Evolutionary conservation across 31 red algal genomes (phyloP), one percentile per base, ranked within the genome.

Genomic region (Bonnemaisonia californica): DNA sequence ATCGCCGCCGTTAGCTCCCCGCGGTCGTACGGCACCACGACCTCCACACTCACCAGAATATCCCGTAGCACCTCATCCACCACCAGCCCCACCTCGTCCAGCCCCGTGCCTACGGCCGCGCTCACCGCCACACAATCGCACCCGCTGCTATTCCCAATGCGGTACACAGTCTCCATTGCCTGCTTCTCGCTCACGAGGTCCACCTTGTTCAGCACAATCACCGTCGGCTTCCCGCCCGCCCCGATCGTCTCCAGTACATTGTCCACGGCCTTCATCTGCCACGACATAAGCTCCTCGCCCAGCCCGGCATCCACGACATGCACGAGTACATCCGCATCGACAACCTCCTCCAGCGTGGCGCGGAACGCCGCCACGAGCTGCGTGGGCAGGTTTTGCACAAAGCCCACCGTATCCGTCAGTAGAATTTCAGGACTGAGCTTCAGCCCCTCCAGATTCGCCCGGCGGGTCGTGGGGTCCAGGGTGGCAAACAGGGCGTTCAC

Each of bases 331-430:
- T 99, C 97, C n/a, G 97, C 93, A 11, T 91, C 90, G 30, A 87
- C 76, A 26, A 94, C 91, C 74, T 94, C 97, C 70, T 99, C 97
- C 48, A 99, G 82, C 11, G 97, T 99, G 7, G 93, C 90, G 1
- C 91, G 80, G 82, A 99, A 99, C 23, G 97, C 97, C 8, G 93
- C 93, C 13, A 96, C 87, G 34, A 99, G 82, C 51, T 86, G 75
- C 42, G 89, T 93, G 4, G 97, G 97, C 34, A 99, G 84, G 62
- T 99, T 96, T 72, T 91, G 90, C 42, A 99, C 89, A 92, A 99
- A 99, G 0, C 97, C 97, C 0, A 99, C 97, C 65, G 97, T 96
- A 71, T 99, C 97, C 0, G 93, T 98, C 32, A 95, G 40, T 41
- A 91, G 55, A 28, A 97, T 71, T 71, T 91, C 81, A 1, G 89